Base-by-base conservation (phyloP, 139 green algal genomes). In the Astrephomene gubernaculifera region DNA sequence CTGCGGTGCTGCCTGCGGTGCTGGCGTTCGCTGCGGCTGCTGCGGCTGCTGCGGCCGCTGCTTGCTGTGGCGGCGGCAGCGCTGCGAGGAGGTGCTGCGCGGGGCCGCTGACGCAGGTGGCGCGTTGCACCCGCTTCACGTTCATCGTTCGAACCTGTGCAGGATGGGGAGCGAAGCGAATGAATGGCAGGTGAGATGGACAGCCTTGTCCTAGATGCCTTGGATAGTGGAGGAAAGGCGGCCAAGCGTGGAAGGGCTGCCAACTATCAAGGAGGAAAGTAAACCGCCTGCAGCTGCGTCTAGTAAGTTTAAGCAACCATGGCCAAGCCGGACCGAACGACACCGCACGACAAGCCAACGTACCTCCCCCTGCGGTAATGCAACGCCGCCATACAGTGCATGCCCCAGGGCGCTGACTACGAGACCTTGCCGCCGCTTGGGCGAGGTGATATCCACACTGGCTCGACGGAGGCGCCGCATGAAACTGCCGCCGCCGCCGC, bases 61-160 rank as follows among this genome's bases (percentile, higher is more conserved):
- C 19, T 53, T n/a, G n/a, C n/a, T n/a, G n/a, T n/a, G n/a, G n/a
- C n/a, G n/a, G n/a, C n/a, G n/a, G n/a, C n/a, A n/a, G n/a, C n/a
- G n/a, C n/a, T n/a, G 49, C 49, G 49, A 17, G 49, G 12, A 57
- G 12, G 49, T 12, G 49, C 12, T 57, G 12, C 49, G 17, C 12
- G 12, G 49, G 49, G 17, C 49, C 49, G 49, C 49, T 57, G 57
- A 67, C 8, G 57, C 57, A 4, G 14, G 57, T 31, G 57, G 41
- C 60, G 25, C 76, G 57, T 60, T 83, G 76, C 22, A 83, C 76
- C 4, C 76, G 76, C 43, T 83, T 83, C 14, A 83, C 76, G 61
- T 60, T 83, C 76, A 83, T 45, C 3, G 76, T 83, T 1, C 60
- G 60, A 1, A 72, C 76, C 76, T 83, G 74, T 3, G 10, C 2